Base-by-base conservation (phyloP, 306 rosid species). In the Hippophae rhamnoides region DNA sequence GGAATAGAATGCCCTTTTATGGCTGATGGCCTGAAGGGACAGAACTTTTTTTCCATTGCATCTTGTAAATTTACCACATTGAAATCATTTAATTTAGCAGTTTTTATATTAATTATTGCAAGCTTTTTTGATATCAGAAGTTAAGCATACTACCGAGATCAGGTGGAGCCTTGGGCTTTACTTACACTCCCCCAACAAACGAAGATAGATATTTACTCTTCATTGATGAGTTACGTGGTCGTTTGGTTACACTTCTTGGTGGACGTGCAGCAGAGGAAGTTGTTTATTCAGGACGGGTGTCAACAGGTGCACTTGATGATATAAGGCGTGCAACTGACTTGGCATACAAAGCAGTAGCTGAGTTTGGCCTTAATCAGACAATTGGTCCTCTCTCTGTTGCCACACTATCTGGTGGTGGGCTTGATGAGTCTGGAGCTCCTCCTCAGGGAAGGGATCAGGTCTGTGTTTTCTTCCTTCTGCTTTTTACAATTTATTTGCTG, bases 261-360 rank as follows among this genome's bases (percentile, higher is more conserved):
- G 99, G 99, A 52, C 96, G 99, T 52, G 99, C 99, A n/a, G 99
- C 97, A 13, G 99, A 92, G 82, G 97, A 92, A 79, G 79, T 92
- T 59, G 86, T 82, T 54, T 92, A 88, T 74, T 80, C 94, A 47
- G 99, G 99, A 64, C 86, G 99, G 51, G 95, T 92, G 47, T 92
- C 99, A 57, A 92, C 99, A 3, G 97, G 99, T 44, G 95, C 99
- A 52, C 90, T 88, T 70, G 99, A 92, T 80, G 99, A 92, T 74
- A 92, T 92, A 52, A 77, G 90, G 8, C 84, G 99, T 67, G 99
- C 96, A 41, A 92, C 99, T 46, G 99, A 88, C 79, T 82, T 92
- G 89, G 99, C 99, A 49, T 92, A 92, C 83, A 92, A 92, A 78
- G 99, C 99, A 54, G 86, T 88, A 48, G 96, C 99, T 68, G 99